These are phyloP conservation scores for Aspergillus saccharolyticus DNA, from an alignment of 495 filamentous ascomycete genomes.

Conservation along the genomic window DNA sequence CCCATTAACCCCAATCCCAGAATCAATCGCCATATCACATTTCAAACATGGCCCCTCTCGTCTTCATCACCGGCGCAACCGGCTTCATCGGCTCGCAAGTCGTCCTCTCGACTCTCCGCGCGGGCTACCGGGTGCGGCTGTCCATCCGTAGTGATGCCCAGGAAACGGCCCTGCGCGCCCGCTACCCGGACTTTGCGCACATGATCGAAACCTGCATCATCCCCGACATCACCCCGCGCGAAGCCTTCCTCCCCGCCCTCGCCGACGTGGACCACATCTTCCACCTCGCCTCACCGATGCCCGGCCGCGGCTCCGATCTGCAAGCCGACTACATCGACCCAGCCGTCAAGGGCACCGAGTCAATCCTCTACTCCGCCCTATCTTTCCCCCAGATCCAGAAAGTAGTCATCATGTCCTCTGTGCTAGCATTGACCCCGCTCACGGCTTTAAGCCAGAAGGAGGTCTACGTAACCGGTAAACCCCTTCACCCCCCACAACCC, in stretches of 20 bases:
- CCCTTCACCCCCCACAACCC: no score
- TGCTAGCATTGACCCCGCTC: slow-evolving; percentile 26
- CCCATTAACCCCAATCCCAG: neutral
- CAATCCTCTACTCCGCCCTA: slow-evolving; percentile 34
- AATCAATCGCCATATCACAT: neutral
- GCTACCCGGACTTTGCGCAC: slow-evolving; percentile 10
- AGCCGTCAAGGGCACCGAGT: slow-evolving; percentile 31
- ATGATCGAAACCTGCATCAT: slow-evolving; percentile 38
- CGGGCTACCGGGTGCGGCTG: slow-evolving; percentile 22
- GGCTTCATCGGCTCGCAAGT: slow-evolving; percentile 35
- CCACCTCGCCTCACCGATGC: slow-evolving; percentile 48
- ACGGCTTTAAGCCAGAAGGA: neutral
- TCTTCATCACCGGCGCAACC: slow-evolving; percentile 32
- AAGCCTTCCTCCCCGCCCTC: slow-evolving; percentile 43
- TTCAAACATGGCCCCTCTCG: slow-evolving; percentile 1
- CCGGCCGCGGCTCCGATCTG: slow-evolving; percentile 17
- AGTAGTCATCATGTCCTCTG: slow-evolving; percentile 41
- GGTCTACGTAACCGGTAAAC: neutral
- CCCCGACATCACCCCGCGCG: slow-evolving; percentile 40
- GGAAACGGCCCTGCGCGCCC: slow-evolving; percentile 16
- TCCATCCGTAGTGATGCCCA: slow-evolving; percentile 22
- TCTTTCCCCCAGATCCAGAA: slow-evolving; percentile 29
- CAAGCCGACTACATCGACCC: slow-evolving; percentile 20
- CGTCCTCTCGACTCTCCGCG: slow-evolving; percentile 17
- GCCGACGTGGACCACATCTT: slow-evolving; percentile 45